Base-by-base conservation (phyloP, 495 filamentous ascomycete genomes). In the Podospora tetraspora region DNA sequence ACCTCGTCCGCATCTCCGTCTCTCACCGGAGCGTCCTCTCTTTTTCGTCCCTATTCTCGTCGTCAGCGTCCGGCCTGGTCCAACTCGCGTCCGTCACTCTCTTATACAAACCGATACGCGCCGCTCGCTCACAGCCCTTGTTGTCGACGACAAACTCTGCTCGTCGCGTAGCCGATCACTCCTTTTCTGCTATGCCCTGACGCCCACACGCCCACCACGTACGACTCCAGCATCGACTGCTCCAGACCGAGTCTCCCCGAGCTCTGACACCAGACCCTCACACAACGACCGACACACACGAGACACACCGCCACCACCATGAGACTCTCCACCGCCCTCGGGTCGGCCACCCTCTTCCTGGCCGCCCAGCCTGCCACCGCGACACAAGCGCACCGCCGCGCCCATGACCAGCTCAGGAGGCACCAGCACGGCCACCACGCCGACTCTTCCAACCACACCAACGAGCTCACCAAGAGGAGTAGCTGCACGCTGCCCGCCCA, bases 401-500 rank as follows among this genome's bases (percentile, higher is more conserved):
- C 76, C 34, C 78, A 81, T 60, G 69, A 73, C n/a, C 67, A 77
- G 59, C 65, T 72, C 24, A 79, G 72, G 72, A 74, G 68, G 43
- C 80, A 79, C 29, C 70, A 73, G 34, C 80, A 79, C 70, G 72
- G 66, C 72, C 74, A 64, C 67, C 73, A 65, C 61, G 65, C 67
- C 12, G 58, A 27, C 1, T 9, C 19, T 7, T 75, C 69, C 12
- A 70, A 74, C 56, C 63, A 65, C 9, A 63, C 70, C 60, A 71
- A 72, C 70, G 59, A 68, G 24, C 56, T 76, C 67, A 64, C 73
- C 66, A 77, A 79, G 75, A 71, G 85, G 63, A 83, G 81, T 32
- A 75, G 81, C 69, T 94, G 91, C 76, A 68, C 83, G 64, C 89
- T 94, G 74, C 91, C 92, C 19, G 77, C 76, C 52, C 82, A 91